Conservation (phyloP, 2,329 filamentous ascomycete species). For the Ceratocystis variospora region DNA sequence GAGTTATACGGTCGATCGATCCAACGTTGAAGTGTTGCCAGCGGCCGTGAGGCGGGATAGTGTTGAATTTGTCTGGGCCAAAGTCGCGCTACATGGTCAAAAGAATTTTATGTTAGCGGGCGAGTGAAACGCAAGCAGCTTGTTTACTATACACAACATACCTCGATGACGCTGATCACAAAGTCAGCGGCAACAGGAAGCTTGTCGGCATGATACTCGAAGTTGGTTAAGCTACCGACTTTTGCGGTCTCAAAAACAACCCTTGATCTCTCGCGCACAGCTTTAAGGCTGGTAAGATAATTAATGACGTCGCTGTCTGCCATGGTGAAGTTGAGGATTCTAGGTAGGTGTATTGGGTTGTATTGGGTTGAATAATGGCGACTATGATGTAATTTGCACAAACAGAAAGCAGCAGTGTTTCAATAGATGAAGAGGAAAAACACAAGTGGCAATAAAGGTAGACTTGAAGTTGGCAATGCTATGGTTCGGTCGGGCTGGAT, state of each 20-base stretch:
- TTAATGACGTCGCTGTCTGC: constrained; percentile 20
- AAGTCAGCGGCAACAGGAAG: constrained; percentile 31
- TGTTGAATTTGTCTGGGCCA: constrained; percentile 32
- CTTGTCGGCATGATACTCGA: constrained; percentile 29
- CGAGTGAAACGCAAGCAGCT: background rate
- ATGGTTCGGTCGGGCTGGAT: background rate
- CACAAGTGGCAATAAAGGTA: background rate
- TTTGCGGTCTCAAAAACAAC: constrained; percentile 28
- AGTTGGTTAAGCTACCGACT: constrained; percentile 29
- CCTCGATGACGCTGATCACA: constrained; percentile 32
- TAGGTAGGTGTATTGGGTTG: no score
- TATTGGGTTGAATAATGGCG: background rate
- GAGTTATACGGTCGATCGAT: constrained; percentile 34
- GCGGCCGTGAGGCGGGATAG: constrained; percentile 41
- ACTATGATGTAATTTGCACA: background rate
- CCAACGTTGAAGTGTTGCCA: constrained; percentile 53
- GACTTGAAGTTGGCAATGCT: background rate
- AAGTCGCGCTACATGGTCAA: constrained; percentile 33
- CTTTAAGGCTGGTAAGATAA: constrained; percentile 28
- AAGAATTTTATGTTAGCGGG: background rate
- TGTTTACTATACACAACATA: constrained; percentile 21
- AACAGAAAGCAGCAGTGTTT: background rate
- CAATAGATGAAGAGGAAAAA: background rate
- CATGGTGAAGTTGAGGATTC: constrained; percentile 5
- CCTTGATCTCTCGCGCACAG: constrained; percentile 27